These are phyloP conservation scores for Tetrapisispora iriomotensis DNA, from an alignment of 805 yeast species.

Conservation along the genomic window DNA sequence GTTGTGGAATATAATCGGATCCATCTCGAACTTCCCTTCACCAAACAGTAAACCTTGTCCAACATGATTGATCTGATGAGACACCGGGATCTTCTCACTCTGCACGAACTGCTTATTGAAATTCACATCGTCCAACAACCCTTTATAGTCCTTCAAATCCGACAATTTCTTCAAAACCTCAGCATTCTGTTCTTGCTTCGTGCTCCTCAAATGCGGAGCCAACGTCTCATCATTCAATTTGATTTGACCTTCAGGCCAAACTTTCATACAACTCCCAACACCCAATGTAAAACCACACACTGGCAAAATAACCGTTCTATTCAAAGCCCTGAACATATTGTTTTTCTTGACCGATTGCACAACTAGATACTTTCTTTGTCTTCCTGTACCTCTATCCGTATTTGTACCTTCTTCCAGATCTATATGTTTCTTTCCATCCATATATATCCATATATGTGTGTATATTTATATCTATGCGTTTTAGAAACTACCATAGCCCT, in stretches of 20 bases:
- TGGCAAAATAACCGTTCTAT: constrained; percentile 21
- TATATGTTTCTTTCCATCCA: no score
- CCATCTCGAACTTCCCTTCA: constrained; percentile 56
- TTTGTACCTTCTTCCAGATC: no score
- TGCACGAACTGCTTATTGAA: constrained; percentile 20
- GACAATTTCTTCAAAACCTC: constrained; percentile 20
- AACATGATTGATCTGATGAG: constrained; percentile 54
- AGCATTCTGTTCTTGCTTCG: constrained; percentile 21
- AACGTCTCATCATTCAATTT: constrained; percentile 10
- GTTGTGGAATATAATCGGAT: constrained; percentile 59
- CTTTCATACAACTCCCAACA: constrained; percentile 18
- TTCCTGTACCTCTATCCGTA: no score
- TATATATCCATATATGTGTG: no score
- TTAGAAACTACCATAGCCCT: no score
- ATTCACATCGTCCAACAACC: constrained; percentile 13
- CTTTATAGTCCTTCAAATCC: constrained; percentile 9
- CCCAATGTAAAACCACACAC: constrained; percentile 25
- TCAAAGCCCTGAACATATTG: constrained; percentile 3
- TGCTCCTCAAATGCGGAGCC: constrained; percentile 4
- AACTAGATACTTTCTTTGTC: no score
- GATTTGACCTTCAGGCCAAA: constrained; percentile 25
- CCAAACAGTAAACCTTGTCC: constrained; percentile 67
- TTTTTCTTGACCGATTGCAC: no score
- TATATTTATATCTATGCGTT: no score
- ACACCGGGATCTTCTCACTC: constrained; percentile 43